Conservation (phyloP, 352 stramenopile genomes). For the Phytophthora cajani region DNA sequence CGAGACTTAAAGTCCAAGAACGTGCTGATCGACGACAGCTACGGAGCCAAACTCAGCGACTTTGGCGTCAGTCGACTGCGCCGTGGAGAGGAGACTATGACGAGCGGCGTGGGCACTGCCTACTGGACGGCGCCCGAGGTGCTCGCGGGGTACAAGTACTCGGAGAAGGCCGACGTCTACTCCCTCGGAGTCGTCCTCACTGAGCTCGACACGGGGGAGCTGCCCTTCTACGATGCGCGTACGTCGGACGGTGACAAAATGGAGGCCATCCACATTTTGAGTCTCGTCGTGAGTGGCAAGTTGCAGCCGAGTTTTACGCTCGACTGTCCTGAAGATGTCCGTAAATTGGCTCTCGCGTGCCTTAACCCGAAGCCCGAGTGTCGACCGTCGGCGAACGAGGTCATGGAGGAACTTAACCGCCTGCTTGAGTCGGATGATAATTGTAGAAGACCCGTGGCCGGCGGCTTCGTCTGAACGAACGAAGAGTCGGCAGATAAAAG, state of each 20-base stretch:
- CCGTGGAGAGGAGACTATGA: constrained; percentile 15
- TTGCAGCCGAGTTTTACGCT: constrained; percentile 20
- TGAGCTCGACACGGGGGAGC: constrained; percentile 21
- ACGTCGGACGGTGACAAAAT: constrained; percentile 21
- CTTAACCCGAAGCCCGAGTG: constrained; percentile 24
- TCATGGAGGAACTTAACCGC: constrained; percentile 35
- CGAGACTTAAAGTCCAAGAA: constrained; percentile 23
- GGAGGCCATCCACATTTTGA: constrained; percentile 18
- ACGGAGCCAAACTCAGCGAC: constrained; percentile 20
- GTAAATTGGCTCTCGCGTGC: constrained; percentile 9
- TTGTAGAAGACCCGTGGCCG: not conserved
- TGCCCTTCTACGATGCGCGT: constrained; percentile 20
- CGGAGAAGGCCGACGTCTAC: constrained; percentile 22
- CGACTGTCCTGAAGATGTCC: constrained; percentile 17
- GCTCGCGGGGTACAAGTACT: constrained; percentile 13
- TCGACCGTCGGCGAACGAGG: constrained; percentile 39
- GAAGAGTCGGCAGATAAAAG: constrained; percentile 15
- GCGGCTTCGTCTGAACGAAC: constrained; percentile 17
- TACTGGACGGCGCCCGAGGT: constrained; percentile 24
- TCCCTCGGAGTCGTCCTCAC: constrained; percentile 19
- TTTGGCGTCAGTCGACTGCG: constrained; percentile 19
- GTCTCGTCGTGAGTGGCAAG: constrained; percentile 11
- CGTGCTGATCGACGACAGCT: constrained; percentile 7
- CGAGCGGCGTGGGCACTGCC: constrained; percentile 14
- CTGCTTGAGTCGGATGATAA: constrained; percentile 20